Evolutionary conservation across 2,329 filamentous ascomycete genomes (phyloP), one percentile per base, ranked within the genome.

Genomic region (Penicillium janthinellum): DNA sequence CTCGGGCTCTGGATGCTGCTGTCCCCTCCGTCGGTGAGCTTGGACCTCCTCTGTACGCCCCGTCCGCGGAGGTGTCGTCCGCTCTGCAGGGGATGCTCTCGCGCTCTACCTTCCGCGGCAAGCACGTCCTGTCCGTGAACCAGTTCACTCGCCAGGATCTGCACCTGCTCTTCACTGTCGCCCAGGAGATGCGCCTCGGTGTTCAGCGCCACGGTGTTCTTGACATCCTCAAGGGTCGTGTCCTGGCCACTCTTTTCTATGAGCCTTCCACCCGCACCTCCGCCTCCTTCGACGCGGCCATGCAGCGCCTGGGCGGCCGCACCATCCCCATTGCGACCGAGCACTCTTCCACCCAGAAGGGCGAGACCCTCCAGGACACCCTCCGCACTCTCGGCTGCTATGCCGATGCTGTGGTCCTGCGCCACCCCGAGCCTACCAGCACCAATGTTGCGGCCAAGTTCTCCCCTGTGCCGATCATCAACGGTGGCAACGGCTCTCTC

Each of bases 261-360:
- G 95, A 99, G 83, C 95, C 95, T 1, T 98, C 94, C 0, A 99
- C 95, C 2, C 87, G 95, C 56, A 99, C 95, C 5, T 97, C 94
- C 12, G 88, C 91, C 39, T 99, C 95, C 3, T 99, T 99, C 70
- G 95, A 99, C 73, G 91, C 94, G 58, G 95, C 95, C 44, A 99
- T 99, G 95, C 96, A 99, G 83, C 90, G 96, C 54, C 88, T 99
- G 5, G 95, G 95, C 67, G 95, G 95, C 50, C 86, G 92, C 51
- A 94, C 90, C 3, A 85, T 99, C 56, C 84, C 88, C 54, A 88
- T 98, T 72, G 83, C 92, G 42, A 96, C 94, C 2, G 85, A 88
- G 5, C 87, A 91, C 68, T 97, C 94, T 2, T 96, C 91, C 14
- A 93, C 93, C 4, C 86, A 93, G 77, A 99, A 99, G 84, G 95